Conservation (phyloP, 148 eudicot species). For the Camellia sinensis region DNA sequence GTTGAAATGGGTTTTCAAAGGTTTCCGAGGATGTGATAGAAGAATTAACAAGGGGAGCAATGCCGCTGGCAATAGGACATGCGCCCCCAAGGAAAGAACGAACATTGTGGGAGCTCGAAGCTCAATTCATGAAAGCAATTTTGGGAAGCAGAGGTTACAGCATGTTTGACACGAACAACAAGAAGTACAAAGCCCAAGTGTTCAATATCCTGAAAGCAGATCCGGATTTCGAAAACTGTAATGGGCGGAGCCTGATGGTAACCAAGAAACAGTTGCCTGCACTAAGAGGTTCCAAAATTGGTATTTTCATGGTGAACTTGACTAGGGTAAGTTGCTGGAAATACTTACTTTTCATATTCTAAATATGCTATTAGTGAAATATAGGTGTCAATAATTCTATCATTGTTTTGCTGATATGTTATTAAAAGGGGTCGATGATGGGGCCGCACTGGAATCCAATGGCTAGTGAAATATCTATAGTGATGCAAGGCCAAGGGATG, state of each 20-base stretch:
- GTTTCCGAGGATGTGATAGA: slow-evolving; percentile 56
- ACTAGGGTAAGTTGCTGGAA: slow-evolving; percentile 40
- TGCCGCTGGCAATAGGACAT: slow-evolving; percentile 52
- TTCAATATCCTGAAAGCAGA: slow-evolving; percentile 60
- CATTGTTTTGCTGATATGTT: not conserved
- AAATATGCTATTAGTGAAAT: not conserved
- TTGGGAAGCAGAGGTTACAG: slow-evolving; percentile 34
- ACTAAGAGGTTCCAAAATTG: slow-evolving; percentile 45
- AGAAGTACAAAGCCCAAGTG: slow-evolving; percentile 38
- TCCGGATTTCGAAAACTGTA: slow-evolving; percentile 58
- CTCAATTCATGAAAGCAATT: slow-evolving; percentile 28
- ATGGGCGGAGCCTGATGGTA: slow-evolving; percentile 68
- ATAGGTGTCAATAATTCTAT: not conserved
- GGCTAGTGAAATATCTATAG: slow-evolving; percentile 60
- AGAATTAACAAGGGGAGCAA: slow-evolving; percentile 40
- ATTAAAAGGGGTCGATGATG: slow-evolving; percentile 80
- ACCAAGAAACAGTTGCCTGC: slow-evolving; percentile 46
- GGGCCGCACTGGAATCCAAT: slow-evolving; percentile 92
- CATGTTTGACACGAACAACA: slow-evolving; percentile 36
- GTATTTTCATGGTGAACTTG: slow-evolving; percentile 70
- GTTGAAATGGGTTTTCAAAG: slow-evolving; percentile 20
- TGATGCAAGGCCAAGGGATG: slow-evolving; percentile 73
- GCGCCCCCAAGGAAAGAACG: slow-evolving; percentile 28
- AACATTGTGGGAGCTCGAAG: slow-evolving; percentile 41
- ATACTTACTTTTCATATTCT: not conserved